A percentile compares a stretch with the other conserved stretches of the same genome.
phyloP scores from a whole-genome alignment of 1,284 basidiomycete genomes.

The Cutaneotrichosporon dermatis region DNA sequence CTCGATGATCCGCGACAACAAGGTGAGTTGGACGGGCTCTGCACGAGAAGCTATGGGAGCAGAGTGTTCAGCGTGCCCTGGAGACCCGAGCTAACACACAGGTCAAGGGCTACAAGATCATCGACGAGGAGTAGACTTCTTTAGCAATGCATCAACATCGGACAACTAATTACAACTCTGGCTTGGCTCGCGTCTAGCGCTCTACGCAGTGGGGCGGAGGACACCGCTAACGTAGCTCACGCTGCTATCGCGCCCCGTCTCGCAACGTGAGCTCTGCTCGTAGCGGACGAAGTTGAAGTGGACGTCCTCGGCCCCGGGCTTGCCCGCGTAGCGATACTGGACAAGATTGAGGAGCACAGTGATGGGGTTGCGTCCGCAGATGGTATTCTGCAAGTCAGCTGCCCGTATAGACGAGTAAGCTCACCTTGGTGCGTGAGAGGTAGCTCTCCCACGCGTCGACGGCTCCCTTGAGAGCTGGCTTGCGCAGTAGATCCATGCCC shows the following conservation, averaged over 20 bases:
- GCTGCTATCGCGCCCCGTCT: conserved; percentile 68
- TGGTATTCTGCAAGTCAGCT: conserved; percentile 67
- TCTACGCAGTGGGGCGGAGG: conserved; percentile 12
- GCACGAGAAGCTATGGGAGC: too few relatives aligned
- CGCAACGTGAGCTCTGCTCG: conserved; percentile 81
- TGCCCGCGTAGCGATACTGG: conserved; percentile 57
- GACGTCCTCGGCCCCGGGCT: conserved; percentile 25
- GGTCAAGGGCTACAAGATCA: conserved; percentile 58
- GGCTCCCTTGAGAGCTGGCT: conserved; percentile 51
- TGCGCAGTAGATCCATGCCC: conserved; percentile 36
- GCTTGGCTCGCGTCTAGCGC: too few relatives aligned
- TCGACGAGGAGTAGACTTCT: conserved; percentile 46
- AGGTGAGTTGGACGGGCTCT: too few relatives aligned
- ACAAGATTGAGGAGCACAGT: conserved; percentile 81
- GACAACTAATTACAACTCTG: conserved; percentile 7
- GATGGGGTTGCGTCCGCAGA: conserved; percentile 94
- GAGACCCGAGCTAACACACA: conserved; percentile 28
- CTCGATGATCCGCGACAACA: conserved; percentile 74
- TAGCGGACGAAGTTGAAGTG: conserved; percentile 72
- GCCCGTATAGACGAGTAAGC: conserved; percentile 1
- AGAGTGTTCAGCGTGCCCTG: too few relatives aligned
- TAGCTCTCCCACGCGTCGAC: conserved; percentile 67
- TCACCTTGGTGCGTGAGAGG: conserved; percentile 60
- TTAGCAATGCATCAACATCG: conserved; percentile 22
- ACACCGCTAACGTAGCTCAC: conserved; percentile 88